phyloP scores from a whole-genome alignment of 2,329 filamentous ascomycete genomes.

The Fusarium napiforme region DNA sequence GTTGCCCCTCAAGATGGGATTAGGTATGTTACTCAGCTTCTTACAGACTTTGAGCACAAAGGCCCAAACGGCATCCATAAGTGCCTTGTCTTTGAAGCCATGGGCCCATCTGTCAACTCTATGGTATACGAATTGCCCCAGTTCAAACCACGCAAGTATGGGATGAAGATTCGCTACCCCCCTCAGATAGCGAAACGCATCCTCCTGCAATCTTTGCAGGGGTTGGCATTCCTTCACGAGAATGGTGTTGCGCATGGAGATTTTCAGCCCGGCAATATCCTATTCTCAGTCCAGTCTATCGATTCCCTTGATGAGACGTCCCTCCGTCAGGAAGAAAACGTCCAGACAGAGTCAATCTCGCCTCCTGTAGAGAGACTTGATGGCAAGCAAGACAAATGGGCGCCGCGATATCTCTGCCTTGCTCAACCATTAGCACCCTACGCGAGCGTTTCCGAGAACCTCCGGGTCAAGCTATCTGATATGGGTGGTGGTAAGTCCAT shows the following conservation, averaged over 20 bases:
- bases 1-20: background rate
- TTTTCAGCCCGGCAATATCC: conserved; percentile 17
- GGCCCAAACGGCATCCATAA: conserved; percentile 49
- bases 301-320: background rate
- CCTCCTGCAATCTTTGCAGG: conserved; percentile 12
- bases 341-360: background rate
- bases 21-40: conserved; percentile 46
- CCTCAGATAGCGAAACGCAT: conserved; percentile 14
- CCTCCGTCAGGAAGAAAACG: conserved; percentile 1
- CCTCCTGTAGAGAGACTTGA: conserved; percentile 9
- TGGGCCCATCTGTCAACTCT: conserved; percentile 45
- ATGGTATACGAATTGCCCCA: conserved; percentile 18
- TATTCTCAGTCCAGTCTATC: background rate
- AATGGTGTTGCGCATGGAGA: conserved; percentile 10
- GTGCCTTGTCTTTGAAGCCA: conserved; percentile 47
- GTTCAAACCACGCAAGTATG: background rate
- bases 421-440: conserved; percentile 2
- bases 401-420: conserved; percentile 11
- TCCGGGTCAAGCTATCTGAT: conserved; percentile 16
- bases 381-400: conserved; percentile 19
- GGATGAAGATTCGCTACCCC: conserved; percentile 15
- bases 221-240: background rate
- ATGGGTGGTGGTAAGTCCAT: conserved; percentile 12
- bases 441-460: background rate
- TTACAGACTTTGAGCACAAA: conserved; percentile 44